Base-by-base conservation (phyloP, 2,329 filamentous ascomycete genomes). In the Neonectria faginata region DNA sequence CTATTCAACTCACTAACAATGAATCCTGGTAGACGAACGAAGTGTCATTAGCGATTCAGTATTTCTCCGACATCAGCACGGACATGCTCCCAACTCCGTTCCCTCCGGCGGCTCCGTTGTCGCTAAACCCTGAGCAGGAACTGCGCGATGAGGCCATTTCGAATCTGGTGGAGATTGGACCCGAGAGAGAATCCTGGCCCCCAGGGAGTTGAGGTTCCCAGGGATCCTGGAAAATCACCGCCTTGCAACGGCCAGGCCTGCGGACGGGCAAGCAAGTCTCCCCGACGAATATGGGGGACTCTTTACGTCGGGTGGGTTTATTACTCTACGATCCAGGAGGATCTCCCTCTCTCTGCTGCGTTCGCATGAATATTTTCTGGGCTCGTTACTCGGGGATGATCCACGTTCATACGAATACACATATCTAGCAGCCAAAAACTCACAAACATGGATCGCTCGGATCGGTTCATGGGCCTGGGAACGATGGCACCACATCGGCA, bases 131-230 rank as follows among this genome's bases (percentile, higher is more conserved):
- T 18, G 53, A 10, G 25, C 41, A 25, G 53, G 14, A 18, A 10
- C 8, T 8, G 22, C 52, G 52, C 22, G 36, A 56, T 47, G 53
- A 22, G 25, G 27, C 53, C 53, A 56, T 56, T 53, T 56, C 27
- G 14, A 47, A n/a, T 16, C 25, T 12, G 25, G 54, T 47, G 25
- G 54, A 47, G 27, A 56, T 22, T 29, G 31, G 31, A 33, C n/a
- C 45, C 45, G 2, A 18, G 29, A n/a, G 16, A n/a, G n/a, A 3
- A 47, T 8, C 44, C 20, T 47, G 45, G 45, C 16, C n/a, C 25
- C 14, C 9, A n/a, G 14, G 5, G 44, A 16, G 12, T 16, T 48
- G 45, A 33, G n/a, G 16, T 51, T 51, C n/a, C 48, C 48, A 51
- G 29, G 29, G 48, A 33, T 29, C 10, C 29, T n/a, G 16, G 48